phyloP scores from a whole-genome alignment of 345 rosid species.

The Litchi chinensis region DNA sequence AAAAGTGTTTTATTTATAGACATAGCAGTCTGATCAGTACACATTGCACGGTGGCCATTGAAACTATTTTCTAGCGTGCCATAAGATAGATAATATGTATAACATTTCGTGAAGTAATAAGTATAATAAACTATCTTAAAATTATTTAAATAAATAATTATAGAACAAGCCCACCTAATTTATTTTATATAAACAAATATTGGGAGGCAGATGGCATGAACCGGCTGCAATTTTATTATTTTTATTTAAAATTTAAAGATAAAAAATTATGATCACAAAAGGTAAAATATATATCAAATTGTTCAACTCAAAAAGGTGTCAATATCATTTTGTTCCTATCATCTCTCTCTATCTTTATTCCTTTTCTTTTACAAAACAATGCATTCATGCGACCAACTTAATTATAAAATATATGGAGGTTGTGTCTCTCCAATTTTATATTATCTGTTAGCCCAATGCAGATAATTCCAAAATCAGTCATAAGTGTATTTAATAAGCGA shows the following conservation, averaged over 20 bases:
- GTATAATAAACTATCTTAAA: not conserved
- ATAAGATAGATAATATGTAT: not conserved
- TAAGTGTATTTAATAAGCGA: no score
- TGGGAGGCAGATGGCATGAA: not conserved
- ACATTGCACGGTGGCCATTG: not conserved
- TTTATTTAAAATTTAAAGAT: not conserved
- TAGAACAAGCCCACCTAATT: no score
- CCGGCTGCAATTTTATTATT: no score
- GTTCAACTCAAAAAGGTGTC: not conserved
- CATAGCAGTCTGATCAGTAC: not conserved
- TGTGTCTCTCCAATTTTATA: not conserved
- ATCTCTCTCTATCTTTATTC: not conserved
- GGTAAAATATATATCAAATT: no score
- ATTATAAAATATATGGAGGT: no score
- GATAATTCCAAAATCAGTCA: no score
- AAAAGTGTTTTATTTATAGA: not conserved
- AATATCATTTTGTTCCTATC: not conserved
- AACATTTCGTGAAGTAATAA: not conserved
- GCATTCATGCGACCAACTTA: not conserved
- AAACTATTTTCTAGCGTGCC: not conserved
- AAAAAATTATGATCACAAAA: no score
- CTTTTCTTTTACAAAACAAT: not conserved
- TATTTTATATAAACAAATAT: no score
- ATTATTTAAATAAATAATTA: no score
- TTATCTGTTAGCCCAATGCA: not conserved